phyloP scores from a whole-genome alignment of 768 basidiomycete species.

The Hortiboletus campestris region DNA sequence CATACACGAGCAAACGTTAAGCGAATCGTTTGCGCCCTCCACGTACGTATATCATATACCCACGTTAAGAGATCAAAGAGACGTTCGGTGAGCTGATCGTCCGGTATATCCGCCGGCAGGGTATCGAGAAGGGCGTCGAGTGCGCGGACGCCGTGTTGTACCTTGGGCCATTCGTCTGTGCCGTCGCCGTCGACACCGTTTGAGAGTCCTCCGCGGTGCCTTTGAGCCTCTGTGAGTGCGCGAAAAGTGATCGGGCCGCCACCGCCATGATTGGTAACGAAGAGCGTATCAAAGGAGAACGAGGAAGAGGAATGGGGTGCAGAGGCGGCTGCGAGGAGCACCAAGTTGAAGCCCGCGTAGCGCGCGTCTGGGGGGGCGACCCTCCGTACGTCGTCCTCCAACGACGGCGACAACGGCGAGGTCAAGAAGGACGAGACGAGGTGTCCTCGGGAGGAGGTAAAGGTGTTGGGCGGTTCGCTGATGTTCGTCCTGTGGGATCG shows the following conservation, averaged over 20 bases:
- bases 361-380: slow-evolving; percentile 46
- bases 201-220: slow-evolving; percentile 59
- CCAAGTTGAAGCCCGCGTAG: slow-evolving; percentile 81
- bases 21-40: background rate
- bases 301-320: background rate
- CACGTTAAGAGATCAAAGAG: slow-evolving; percentile 72
- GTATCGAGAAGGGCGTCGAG: slow-evolving; percentile 45
- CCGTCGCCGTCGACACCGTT: slow-evolving; percentile 71
- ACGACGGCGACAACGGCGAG: slow-evolving; percentile 43
- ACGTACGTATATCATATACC: slow-evolving; percentile 33
- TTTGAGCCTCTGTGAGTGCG: slow-evolving; percentile 48
- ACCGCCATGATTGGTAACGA: slow-evolving; percentile 71
- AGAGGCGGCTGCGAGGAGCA: slow-evolving; percentile 53
- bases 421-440: slow-evolving; percentile 68
- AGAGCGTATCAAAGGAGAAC: slow-evolving; percentile 49
- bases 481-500: slow-evolving; percentile 71
- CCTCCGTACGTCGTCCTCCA: slow-evolving; percentile 49
- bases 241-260: slow-evolving; percentile 58
- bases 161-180: slow-evolving; percentile 71
- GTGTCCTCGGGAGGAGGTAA: slow-evolving; percentile 62
- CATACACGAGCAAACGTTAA: background rate
- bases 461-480: slow-evolving; percentile 56
- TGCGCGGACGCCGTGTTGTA: slow-evolving; percentile 51
- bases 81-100: slow-evolving; percentile 51
- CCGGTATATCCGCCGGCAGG: slow-evolving; percentile 38